Base-by-base conservation (phyloP, 2,329 filamentous ascomycete genomes). In the Malbranchea cinnamomea region DNA sequence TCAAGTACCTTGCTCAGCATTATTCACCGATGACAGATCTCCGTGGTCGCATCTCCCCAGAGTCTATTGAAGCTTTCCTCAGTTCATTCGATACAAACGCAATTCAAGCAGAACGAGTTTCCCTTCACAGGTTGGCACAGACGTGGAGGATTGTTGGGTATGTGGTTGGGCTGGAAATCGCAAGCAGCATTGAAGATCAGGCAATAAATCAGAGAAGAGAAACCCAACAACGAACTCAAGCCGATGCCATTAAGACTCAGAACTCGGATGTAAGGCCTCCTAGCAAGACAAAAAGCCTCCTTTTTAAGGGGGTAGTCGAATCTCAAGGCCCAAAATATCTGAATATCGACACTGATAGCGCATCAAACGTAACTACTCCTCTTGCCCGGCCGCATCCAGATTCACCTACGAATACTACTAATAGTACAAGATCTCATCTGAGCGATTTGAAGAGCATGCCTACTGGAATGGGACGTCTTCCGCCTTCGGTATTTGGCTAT, bases 71-170 rank as follows among this genome's bases (percentile, higher is more conserved):
- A 7, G 43, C 42, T 6, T 38, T 64, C 23, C 37, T 56, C 12
- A 52, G 57, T 6, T 55, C 58, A 4, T 62, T 72, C 28, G 56
- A 64, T 31, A 56, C 62, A 19, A 74, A 74, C 47, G 65, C 65
- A 4, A 52, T 59, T 26, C 58, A 64, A 38, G 67, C 67, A 15
- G 58, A 68, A 37, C 51, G 57, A 33, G 58, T 60, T 19, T 59
- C 61, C 22, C 50, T 63, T 37, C 54, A 63, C 39, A 58, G 63
- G 31, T 50, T 69, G 26, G 65, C 71, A 18, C 65, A 73, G 38
- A 68, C 67, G 12, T 76, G 70, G 70, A 62, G 60, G 31, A 60
- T 74, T 13, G 48, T 72, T 19, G 64, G 62, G 31, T 56, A 59
- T 32, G 57, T 62, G 15, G 54, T 70, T 31, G 44, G 61, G 2